Evolutionary conservation across 768 basidiomycete species (phyloP).

Genomic region (Psilocybe subaeruginosa): DNA sequence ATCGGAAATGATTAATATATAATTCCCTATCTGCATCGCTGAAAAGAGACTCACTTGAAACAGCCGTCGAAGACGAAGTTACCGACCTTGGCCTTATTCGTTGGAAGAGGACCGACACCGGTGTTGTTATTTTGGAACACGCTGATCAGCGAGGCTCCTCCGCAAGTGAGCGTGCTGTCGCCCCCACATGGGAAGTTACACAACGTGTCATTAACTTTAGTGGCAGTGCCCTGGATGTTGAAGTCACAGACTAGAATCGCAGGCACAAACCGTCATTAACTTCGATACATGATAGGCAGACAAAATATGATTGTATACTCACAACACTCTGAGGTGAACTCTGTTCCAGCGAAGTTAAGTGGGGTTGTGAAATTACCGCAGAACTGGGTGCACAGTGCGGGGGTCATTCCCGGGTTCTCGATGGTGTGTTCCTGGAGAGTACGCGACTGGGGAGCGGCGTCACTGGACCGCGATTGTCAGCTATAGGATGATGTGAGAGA

Average conservation of each 20-base stretch:
- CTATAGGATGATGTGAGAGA: neutral
- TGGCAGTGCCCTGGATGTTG: slow-evolving; percentile 19
- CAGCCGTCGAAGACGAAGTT: slow-evolving; percentile 18
- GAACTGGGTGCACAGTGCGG: slow-evolving; percentile 15
- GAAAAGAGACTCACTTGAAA: slow-evolving; percentile 12
- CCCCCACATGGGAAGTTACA: slow-evolving; percentile 19
- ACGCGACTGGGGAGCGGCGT: slow-evolving; percentile 7
- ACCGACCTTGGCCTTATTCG: slow-evolving; percentile 14
- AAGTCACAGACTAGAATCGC: slow-evolving; percentile 15
- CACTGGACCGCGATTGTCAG: slow-evolving; percentile 2
- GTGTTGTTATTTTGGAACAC: slow-evolving; percentile 13
- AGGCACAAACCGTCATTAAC: neutral
- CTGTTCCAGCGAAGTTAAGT: slow-evolving; percentile 17
- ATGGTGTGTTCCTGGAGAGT: slow-evolving; percentile 16
- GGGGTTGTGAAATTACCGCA: slow-evolving; percentile 9
- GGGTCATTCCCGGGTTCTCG: slow-evolving; percentile 15
- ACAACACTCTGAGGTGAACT: slow-evolving; percentile 20
- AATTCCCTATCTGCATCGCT: neutral
- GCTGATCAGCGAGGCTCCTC: slow-evolving; percentile 15
- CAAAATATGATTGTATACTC: neutral
- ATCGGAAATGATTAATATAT: too few relatives aligned
- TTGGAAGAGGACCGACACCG: slow-evolving; percentile 10
- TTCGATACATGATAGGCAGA: neutral
- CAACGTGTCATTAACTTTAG: slow-evolving; percentile 8
- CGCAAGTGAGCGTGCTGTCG: slow-evolving; percentile 16